Percentiles rank a stretch among this genome's conserved stretches.
phyloP scores from a whole-genome alignment of 768 basidiomycete genomes.

The Neoboletus subvelutipes region DNA sequence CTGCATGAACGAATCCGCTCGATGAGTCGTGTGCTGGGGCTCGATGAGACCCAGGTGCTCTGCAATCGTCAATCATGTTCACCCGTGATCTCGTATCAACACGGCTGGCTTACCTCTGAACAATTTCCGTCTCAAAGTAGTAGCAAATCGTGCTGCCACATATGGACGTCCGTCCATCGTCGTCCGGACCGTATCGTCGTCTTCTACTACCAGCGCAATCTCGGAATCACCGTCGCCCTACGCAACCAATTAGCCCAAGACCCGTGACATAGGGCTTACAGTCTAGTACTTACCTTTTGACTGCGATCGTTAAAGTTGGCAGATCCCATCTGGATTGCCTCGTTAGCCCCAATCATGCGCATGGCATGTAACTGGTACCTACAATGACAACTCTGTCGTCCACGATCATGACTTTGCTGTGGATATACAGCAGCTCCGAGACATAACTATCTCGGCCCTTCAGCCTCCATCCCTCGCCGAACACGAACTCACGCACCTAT shows the following conservation, averaged over 20 bases:
- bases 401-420: constrained; percentile 91
- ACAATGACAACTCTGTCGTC: constrained; percentile 90
- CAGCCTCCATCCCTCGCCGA: not conserved
- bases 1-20: constrained; percentile 61
- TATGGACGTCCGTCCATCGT: constrained; percentile 79
- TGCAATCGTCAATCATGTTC: constrained; percentile 29
- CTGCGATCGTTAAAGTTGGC: constrained; percentile 91
- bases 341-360: constrained; percentile 3
- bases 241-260: constrained; percentile 8
- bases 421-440: constrained; percentile 77
- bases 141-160: constrained; percentile 75
- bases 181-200: constrained; percentile 70
- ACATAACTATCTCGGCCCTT: constrained; percentile 55
- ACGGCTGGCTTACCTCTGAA: constrained; percentile 59
- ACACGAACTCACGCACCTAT: constrained; percentile 53
- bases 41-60: constrained; percentile 86
- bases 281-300: constrained; percentile 52
- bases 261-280: not conserved
- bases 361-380: constrained; percentile 28
- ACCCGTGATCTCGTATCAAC: not conserved
- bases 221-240: constrained; percentile 94
- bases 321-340: constrained; percentile 70
- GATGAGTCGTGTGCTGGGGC: constrained; percentile 56
- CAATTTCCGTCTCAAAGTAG: constrained; percentile 77
- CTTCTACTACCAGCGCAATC: constrained; percentile 91